phyloP scores from a whole-genome alignment of 495 filamentous ascomycete species.

The Podospora pseudocomata region DNA sequence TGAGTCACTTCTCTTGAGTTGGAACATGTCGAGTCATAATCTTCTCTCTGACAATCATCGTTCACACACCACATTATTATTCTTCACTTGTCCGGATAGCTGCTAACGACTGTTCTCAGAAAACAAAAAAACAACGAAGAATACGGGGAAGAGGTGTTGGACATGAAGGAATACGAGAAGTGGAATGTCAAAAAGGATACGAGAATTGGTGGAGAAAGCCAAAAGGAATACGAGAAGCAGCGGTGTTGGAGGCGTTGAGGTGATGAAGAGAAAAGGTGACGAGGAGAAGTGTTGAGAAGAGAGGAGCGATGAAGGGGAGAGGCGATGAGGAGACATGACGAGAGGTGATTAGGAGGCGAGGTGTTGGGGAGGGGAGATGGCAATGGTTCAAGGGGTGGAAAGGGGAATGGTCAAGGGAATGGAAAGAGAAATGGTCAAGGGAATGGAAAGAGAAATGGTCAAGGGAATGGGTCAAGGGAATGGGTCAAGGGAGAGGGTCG shows the following conservation, averaged over 20 bases:
- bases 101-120: slow-evolving; percentile 9
- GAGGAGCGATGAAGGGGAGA: neutral
- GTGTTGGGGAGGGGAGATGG: slow-evolving; percentile 3
- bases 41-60: slow-evolving; percentile 56
- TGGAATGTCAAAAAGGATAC: too few species aligned
- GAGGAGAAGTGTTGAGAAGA: too few species aligned
- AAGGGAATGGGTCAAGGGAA: neutral
- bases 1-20: slow-evolving; percentile 27
- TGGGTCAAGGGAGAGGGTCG: neutral
- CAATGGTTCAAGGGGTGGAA: neutral
- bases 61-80: neutral
- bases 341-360: too few species aligned
- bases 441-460: too few species aligned
- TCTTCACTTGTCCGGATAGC: neutral
- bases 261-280: too few species aligned
- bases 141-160: neutral
- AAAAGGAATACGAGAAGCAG: too few species aligned
- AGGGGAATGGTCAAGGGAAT: neutral
- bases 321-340: too few species aligned
- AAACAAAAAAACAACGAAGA: neutral
- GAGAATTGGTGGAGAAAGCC: too few species aligned
- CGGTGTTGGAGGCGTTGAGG: too few species aligned
- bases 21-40: slow-evolving; percentile 54
- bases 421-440: too few species aligned
- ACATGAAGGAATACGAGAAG: neutral